phyloP scores from a whole-genome alignment of 768 basidiomycete genomes.

The Suillus paluster region DNA sequence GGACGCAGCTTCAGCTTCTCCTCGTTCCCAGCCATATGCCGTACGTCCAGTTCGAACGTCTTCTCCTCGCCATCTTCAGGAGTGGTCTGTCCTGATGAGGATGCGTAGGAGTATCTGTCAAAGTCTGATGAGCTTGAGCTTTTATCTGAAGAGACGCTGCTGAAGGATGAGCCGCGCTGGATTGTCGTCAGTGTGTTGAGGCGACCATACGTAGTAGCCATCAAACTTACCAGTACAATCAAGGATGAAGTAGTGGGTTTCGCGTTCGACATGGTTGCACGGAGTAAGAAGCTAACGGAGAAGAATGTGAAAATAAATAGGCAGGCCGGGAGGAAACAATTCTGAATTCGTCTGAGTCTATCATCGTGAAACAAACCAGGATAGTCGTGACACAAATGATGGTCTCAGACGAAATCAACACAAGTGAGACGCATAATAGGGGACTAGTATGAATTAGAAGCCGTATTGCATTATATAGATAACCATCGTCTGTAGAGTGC shows the following conservation, averaged over 20 bases:
- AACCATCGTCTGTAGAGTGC: constrained; percentile 79
- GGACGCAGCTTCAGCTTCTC: constrained; percentile 16
- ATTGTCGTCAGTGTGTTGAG: not conserved
- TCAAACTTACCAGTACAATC: constrained; percentile 13
- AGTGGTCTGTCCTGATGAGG: constrained; percentile 35
- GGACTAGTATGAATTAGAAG: not conserved
- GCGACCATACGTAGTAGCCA: no score
- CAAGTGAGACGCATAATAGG: constrained; percentile 5
- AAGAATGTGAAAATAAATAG: not conserved
- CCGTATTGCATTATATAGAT: constrained; percentile 53
- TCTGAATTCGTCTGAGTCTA: not conserved
- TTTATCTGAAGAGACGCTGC: constrained; percentile 22
- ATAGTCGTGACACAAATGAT: not conserved
- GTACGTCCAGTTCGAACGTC: constrained; percentile 20
- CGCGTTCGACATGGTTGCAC: constrained; percentile 15
- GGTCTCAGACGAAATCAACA: constrained; percentile 6
- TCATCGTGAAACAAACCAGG: not conserved
- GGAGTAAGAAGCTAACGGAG: not conserved
- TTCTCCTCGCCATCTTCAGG: constrained; percentile 32
- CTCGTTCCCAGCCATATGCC: not conserved
- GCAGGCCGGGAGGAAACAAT: not conserved
- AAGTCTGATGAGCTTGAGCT: constrained; percentile 14
- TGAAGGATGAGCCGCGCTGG: constrained; percentile 16
- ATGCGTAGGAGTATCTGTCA: constrained; percentile 21
- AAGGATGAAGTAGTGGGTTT: constrained; percentile 20